A percentile compares a stretch with the other conserved stretches of the same genome.
Conservation (phyloP, 441 rosid species). For the Codiaeum variegatum region DNA sequence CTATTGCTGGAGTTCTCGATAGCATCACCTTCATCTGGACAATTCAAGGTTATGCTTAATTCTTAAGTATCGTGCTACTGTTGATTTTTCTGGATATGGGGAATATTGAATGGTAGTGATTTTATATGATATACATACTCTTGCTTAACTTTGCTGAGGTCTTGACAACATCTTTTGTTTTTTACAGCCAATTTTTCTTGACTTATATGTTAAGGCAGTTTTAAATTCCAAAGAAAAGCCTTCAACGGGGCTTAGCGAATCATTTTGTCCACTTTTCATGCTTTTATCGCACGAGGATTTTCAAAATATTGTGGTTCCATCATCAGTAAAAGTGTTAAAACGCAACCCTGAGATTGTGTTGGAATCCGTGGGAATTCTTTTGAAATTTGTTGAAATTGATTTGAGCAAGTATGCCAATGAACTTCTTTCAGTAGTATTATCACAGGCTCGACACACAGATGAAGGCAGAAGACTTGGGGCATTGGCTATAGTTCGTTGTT, state of each 20-base stretch:
- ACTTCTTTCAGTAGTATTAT: constrained; percentile 64
- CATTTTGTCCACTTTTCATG: constrained; percentile 59
- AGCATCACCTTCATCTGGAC: constrained; percentile 46
- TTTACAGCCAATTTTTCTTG: constrained; percentile 72
- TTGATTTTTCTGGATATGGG: constrained; percentile 5
- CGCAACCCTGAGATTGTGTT: constrained; percentile 96
- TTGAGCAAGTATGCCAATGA: constrained; percentile 89
- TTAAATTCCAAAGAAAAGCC: constrained; percentile 85
- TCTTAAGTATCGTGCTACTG: constrained; percentile 7
- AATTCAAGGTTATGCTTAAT: constrained; percentile 51
- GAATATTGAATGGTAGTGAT: constrained; percentile 3
- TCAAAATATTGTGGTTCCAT: constrained; percentile 69
- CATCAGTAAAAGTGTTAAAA: constrained; percentile 88
- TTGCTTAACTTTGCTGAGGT: constrained; percentile 8
- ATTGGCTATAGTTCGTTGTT: constrained; percentile 56
- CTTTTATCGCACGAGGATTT: constrained; percentile 75
- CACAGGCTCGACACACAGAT: constrained; percentile 87
- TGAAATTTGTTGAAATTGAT: constrained; percentile 71
- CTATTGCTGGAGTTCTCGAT: constrained; percentile 66
- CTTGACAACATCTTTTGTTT: constrained; percentile 26
- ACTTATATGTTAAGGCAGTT: constrained; percentile 76
- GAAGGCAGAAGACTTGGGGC: constrained; percentile 82
- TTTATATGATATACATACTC: constrained; percentile 11
- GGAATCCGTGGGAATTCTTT: constrained; percentile 75
- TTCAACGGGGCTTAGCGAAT: constrained; percentile 52